Conservation (phyloP, 202 grass and related monocot species). For the Carex arenaria region DNA sequence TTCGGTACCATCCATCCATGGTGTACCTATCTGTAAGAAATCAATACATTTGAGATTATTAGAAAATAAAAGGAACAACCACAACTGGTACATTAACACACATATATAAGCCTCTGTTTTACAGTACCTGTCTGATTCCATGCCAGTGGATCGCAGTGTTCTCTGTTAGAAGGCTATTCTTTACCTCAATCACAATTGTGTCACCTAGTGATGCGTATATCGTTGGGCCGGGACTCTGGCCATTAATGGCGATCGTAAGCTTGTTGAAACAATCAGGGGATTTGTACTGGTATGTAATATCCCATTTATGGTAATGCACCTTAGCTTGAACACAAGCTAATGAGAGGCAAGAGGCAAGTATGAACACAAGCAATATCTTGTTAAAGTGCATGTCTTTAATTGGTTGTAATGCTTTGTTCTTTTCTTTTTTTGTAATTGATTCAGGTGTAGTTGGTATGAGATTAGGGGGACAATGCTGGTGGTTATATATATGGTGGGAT, state of each 20-base stretch:
- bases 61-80: neutral
- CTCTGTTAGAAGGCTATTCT: slow-evolving; percentile 53
- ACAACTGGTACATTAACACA: neutral
- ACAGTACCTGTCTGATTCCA: slow-evolving; percentile 53
- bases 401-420: neutral
- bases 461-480: neutral
- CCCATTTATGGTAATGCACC: slow-evolving; percentile 40
- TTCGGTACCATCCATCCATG: slow-evolving; percentile 65
- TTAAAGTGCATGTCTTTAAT: neutral
- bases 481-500: neutral
- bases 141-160: slow-evolving; percentile 79
- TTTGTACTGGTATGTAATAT: slow-evolving; percentile 56
- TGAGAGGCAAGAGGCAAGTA: neutral
- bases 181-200: slow-evolving; percentile 46
- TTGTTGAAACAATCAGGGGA: slow-evolving; percentile 51
- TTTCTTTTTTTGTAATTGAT: neutral
- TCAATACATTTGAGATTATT: neutral
- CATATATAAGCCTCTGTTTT: neutral
- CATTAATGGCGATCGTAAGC: slow-evolving; percentile 53
- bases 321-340: slow-evolving; percentile 10
- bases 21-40: slow-evolving; percentile 45
- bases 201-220: slow-evolving; percentile 50
- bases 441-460: neutral
- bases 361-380: neutral
- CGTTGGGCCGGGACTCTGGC: slow-evolving; percentile 48